phyloP scores from a whole-genome alignment of 2,329 filamentous ascomycete species.

The Colletotrichum sp. region DNA sequence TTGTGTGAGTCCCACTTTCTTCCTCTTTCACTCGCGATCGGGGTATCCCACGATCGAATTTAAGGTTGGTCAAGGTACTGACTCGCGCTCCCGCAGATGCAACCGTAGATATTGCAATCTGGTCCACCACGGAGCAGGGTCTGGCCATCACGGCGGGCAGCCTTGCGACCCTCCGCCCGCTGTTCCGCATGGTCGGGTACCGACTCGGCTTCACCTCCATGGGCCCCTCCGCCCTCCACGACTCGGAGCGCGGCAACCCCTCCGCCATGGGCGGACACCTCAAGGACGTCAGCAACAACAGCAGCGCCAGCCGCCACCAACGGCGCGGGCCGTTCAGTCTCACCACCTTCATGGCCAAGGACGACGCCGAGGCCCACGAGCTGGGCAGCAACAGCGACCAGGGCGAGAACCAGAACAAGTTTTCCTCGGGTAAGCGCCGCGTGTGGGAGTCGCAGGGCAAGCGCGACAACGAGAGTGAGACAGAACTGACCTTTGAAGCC shows the following conservation, averaged over 20 bases:
- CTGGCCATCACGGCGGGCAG: constrained; percentile 53
- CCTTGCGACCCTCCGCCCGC: constrained; percentile 51
- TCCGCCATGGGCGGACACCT: constrained; percentile 9
- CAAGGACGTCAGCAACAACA: constrained; percentile 2
- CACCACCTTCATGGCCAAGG: constrained; percentile 29
- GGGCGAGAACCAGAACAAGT: not conserved
- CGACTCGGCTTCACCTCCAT: constrained; percentile 32
- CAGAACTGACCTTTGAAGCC: constrained; percentile 17
- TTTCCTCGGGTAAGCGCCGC: constrained; percentile 5
- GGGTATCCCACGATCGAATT: not conserved
- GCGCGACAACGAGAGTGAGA: constrained; percentile 20
- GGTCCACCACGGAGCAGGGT: constrained; percentile 53
- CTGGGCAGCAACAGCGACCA: not conserved
- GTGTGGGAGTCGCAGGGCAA: constrained; percentile 13
- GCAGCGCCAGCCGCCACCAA: not conserved
- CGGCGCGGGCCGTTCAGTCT: constrained; percentile 29
- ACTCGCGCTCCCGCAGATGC: constrained; percentile 30
- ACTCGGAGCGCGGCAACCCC: not conserved
- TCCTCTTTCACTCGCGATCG: not conserved
- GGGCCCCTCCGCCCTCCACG: constrained; percentile 3
- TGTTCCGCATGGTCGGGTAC: constrained; percentile 39
- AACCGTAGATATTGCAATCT: constrained; percentile 51
- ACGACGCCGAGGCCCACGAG: constrained; percentile 20
- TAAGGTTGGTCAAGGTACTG: not conserved
- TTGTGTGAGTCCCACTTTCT: constrained; percentile 37